Percentiles rank a stretch among this genome's conserved stretches.
Evolutionary conservation across 2,329 filamentous ascomycete genomes (phyloP).

Genomic region (Nectriaceae sp.): DNA sequence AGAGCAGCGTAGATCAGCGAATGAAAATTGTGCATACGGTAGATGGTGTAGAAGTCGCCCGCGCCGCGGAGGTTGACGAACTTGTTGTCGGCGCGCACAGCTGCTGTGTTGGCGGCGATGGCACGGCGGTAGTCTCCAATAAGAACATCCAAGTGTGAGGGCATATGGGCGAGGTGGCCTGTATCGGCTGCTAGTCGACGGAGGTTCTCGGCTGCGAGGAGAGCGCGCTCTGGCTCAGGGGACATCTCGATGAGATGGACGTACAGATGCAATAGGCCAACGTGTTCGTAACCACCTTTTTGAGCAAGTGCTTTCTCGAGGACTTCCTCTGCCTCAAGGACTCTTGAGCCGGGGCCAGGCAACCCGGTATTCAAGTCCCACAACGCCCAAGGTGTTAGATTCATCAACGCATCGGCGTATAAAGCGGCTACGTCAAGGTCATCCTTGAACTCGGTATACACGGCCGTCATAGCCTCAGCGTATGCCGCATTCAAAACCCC

Average conservation of each 20-base stretch:
- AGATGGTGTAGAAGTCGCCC: slow-evolving; percentile 72
- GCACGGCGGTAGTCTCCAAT: slow-evolving; percentile 68
- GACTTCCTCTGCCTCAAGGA: slow-evolving; percentile 34
- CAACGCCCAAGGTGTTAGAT: slow-evolving; percentile 43
- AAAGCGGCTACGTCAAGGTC: slow-evolving; percentile 35
- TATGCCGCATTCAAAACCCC: slow-evolving; percentile 36
- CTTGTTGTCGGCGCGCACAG: slow-evolving; percentile 66
- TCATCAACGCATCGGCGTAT: slow-evolving; percentile 44
- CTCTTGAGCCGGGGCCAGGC: slow-evolving; percentile 34
- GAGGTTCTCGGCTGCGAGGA: slow-evolving; percentile 61
- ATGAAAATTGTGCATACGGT: slow-evolving; percentile 71
- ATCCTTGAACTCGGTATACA: slow-evolving; percentile 34
- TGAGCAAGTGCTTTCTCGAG: slow-evolving; percentile 51
- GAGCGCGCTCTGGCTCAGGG: slow-evolving; percentile 55
- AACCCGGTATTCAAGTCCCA: slow-evolving; percentile 39
- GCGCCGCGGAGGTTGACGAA: slow-evolving; percentile 59
- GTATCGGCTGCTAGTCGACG: slow-evolving; percentile 66
- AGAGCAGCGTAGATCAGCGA: slow-evolving; percentile 75
- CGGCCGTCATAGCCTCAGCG: slow-evolving; percentile 35
- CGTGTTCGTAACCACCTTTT: slow-evolving; percentile 51
- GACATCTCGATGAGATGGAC: slow-evolving; percentile 83
- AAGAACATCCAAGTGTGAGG: slow-evolving; percentile 71
- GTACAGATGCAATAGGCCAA: slow-evolving; percentile 73
- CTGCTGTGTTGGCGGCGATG: slow-evolving; percentile 60
- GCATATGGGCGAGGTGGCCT: slow-evolving; percentile 73